Evolutionary conservation across 768 basidiomycete species (phyloP), one percentile per base, ranked within the genome.

Genomic region (Auriscalpium vulgare): DNA sequence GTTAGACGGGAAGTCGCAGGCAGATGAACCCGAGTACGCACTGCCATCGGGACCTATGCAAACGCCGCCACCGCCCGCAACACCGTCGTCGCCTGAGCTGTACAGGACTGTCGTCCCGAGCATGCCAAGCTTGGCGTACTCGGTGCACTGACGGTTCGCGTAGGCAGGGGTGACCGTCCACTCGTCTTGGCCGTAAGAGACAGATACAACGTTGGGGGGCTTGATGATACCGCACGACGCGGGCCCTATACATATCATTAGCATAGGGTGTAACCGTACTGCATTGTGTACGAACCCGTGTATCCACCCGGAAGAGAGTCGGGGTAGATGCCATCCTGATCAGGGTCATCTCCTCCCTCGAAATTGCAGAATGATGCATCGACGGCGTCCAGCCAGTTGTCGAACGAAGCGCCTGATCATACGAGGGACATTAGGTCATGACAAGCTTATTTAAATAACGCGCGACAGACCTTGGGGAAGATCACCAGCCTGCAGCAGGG

Each of bases 61-160:
- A n/a, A 59, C 14, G 17, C 59, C 65, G 6, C 49, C 60, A 38
- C 57, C 56, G 1, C 75, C 75, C 1, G 72, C 75, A n/a, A 78
- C 77, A 51, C 77, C 76, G 35, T 63, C 63, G 56, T 79, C 76
- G 23, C 78, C 78, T 9, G 76, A 75, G 35, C 71, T 68, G 58
- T 74, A 79, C 36, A 78, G 60, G n/a, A 78, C 50, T 4, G 77
- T 74, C 19, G 64, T 47, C 50, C 76, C 75, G 63, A 75, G 62
- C 19, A 75, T 59, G 23, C 75, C 75, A 11, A 75, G 67, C 59
- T 78, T 78, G 36, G 66, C 77, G 56, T 77, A 79, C 59, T 78
- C 78, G 4, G 66, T 57, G 60, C 76, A 78, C 52, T 77, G 75
- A 36, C 76, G 72, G 38, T 60, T 63, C n/a, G 72, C 66, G 57